Conservation (phyloP, 2,329 filamentous ascomycete species). For the Xylariaceae sp. region DNA sequence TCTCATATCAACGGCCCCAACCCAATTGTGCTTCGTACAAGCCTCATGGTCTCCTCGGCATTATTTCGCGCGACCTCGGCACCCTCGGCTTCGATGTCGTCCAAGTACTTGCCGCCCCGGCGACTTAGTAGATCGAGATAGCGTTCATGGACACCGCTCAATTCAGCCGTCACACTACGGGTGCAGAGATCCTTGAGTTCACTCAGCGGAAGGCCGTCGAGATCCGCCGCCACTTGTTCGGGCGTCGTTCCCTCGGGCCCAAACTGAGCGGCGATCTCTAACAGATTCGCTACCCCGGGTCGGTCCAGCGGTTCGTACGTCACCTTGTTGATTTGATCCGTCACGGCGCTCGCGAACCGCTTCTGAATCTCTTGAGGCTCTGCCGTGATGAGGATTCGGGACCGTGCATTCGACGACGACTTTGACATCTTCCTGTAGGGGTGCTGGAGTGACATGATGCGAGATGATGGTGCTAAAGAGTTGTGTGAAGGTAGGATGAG, state of each 20-base stretch:
- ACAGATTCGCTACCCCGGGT: constrained; percentile 81
- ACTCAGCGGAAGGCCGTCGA: constrained; percentile 42
- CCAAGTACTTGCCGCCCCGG: constrained; percentile 47
- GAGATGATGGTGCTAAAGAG: constrained; percentile 62
- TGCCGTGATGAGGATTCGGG: constrained; percentile 80
- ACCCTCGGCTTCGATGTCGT: constrained; percentile 53
- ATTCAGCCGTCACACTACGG: constrained; percentile 47
- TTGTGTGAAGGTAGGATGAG: not conserved
- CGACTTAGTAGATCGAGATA: constrained; percentile 42
- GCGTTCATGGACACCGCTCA: constrained; percentile 44
- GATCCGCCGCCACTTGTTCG: constrained; percentile 31
- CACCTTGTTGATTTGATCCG: constrained; percentile 63
- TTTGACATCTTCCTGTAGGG: constrained; percentile 92
- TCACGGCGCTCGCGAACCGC: constrained; percentile 70
- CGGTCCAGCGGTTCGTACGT: constrained; percentile 64
- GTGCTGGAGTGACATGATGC: constrained; percentile 82
- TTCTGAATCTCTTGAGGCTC: constrained; percentile 52
- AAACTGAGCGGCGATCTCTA: constrained; percentile 73
- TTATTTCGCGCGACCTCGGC: constrained; percentile 55
- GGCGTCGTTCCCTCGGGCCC: constrained; percentile 35
- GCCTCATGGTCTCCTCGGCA: constrained; percentile 53
- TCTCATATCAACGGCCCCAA: constrained; percentile 28
- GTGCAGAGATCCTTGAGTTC: constrained; percentile 61
- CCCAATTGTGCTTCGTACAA: constrained; percentile 48
- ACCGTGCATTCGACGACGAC: constrained; percentile 64